Evolutionary conservation across 2,329 filamentous ascomycete genomes (phyloP).

Genomic region (Phialemoniopsis sp.): DNA sequence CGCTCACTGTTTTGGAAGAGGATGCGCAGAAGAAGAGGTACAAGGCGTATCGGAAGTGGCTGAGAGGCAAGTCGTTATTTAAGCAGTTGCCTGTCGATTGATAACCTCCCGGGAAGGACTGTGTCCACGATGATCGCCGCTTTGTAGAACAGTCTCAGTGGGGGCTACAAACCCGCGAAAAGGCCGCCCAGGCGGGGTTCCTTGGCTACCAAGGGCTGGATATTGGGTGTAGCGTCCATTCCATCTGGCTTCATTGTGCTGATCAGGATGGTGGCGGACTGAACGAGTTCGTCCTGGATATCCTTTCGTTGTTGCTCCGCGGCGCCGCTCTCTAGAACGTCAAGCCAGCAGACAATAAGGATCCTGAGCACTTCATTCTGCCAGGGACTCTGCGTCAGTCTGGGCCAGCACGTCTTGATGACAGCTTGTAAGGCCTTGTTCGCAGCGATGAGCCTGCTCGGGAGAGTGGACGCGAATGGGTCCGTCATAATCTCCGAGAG

Average conservation of each 20-base stretch:
- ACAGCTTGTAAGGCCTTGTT: constrained; percentile 50
- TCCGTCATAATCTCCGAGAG: constrained; percentile 62
- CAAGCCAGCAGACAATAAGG: constrained; percentile 59
- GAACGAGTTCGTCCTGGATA: constrained; percentile 27
- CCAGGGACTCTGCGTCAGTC: constrained; percentile 51
- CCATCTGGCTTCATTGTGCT: constrained; percentile 23
- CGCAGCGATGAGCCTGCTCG: constrained; percentile 48
- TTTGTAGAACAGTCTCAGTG: no score
- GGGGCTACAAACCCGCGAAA: constrained; percentile 15
- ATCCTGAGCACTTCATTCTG: constrained; percentile 60
- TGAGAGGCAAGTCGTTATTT: constrained; percentile 91
- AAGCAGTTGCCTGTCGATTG: constrained; percentile 74
- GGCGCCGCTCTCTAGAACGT: constrained; percentile 34
- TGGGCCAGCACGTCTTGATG: constrained; percentile 64
- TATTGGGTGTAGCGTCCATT: constrained; percentile 18
- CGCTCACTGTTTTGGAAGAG: constrained; percentile 81
- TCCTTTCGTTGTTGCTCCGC: constrained; percentile 4
- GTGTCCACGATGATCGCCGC: constrained; percentile 5
- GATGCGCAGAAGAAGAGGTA: constrained; percentile 91
- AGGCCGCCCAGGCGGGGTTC: constrained; percentile 27
- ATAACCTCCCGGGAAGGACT: constrained; percentile 13
- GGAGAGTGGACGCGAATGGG: constrained; percentile 58
- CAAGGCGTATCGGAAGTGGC: constrained; percentile 93
- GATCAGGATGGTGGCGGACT: constrained; percentile 26
- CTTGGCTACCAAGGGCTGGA: constrained; percentile 24